phyloP scores from a whole-genome alignment of 2,329 filamentous ascomycete genomes.

The Metarhizium sp. region DNA sequence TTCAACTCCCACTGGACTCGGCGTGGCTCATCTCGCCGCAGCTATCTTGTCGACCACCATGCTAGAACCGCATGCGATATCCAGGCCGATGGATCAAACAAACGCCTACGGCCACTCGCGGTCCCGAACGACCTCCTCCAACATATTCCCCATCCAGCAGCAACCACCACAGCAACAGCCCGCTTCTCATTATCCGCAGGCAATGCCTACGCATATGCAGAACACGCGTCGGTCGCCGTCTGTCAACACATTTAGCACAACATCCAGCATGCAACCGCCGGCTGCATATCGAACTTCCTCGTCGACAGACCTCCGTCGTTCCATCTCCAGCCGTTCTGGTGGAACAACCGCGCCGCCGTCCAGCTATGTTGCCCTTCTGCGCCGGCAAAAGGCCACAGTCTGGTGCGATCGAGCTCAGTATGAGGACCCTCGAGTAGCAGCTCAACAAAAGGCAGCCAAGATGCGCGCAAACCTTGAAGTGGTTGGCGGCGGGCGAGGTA shows the following conservation, averaged over 20 bases:
- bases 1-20: background rate
- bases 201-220: conserved; percentile 4
- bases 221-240: conserved; percentile 48
- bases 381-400: conserved; percentile 94
- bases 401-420: conserved; percentile 95
- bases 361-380: conserved; percentile 92
- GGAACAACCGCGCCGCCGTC: conserved; percentile 43
- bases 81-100: conserved; percentile 23
- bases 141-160: conserved; percentile 33
- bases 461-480: conserved; percentile 79
- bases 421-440: conserved; percentile 76
- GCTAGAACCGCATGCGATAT: conserved; percentile 23
- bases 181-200: conserved; percentile 6
- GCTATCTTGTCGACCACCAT: conserved; percentile 10
- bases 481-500: conserved; percentile 45
- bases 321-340: conserved; percentile 70
- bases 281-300: conserved; percentile 48
- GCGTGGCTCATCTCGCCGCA: background rate
- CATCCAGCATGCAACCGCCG: conserved; percentile 56
- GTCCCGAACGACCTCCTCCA: conserved; percentile 48
- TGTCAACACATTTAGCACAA: conserved; percentile 60
- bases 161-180: conserved; percentile 13
- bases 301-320: conserved; percentile 57
- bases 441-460: conserved; percentile 80
- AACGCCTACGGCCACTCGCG: conserved; percentile 42